phyloP scores from a whole-genome alignment of 148 eudicot species.

The Spergularia bocconei region DNA sequence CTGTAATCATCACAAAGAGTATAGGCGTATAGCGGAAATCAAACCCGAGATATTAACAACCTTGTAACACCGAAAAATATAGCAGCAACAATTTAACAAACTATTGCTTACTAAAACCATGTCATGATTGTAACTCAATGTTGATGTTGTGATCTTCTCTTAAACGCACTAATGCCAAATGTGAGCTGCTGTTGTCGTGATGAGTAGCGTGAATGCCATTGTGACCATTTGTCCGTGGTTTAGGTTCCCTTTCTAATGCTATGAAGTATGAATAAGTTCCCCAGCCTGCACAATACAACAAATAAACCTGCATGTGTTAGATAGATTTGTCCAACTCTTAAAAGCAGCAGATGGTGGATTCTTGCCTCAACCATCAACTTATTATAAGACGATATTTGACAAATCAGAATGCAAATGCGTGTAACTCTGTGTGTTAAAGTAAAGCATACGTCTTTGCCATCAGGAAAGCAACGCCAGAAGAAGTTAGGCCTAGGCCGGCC shows the following conservation, averaged over 20 bases:
- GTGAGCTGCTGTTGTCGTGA: neutral
- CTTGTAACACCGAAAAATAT: no score
- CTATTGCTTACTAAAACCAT: no score
- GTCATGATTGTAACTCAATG: neutral
- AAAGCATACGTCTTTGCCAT: conserved; percentile 57
- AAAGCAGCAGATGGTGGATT: neutral
- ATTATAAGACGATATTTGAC: no score
- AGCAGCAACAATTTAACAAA: no score
- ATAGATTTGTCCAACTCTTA: no score
- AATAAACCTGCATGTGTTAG: no score
- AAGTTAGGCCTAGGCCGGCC: conserved; percentile 93
- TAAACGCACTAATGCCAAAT: neutral
- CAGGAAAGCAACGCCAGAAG: conserved; percentile 97
- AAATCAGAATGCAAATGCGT: neutral
- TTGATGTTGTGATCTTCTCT: neutral
- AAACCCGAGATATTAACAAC: no score
- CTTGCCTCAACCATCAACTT: no score
- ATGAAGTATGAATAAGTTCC: neutral
- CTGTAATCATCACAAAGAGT: no score
- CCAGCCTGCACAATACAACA: neutral
- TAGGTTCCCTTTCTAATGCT: conserved; percentile 2
- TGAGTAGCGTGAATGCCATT: neutral
- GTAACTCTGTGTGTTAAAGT: no score
- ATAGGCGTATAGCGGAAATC: no score
- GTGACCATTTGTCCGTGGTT: neutral